Evolutionary conservation across 805 yeast genomes (phyloP).

Genomic region (Metschnikowia amazonensis): DNA sequence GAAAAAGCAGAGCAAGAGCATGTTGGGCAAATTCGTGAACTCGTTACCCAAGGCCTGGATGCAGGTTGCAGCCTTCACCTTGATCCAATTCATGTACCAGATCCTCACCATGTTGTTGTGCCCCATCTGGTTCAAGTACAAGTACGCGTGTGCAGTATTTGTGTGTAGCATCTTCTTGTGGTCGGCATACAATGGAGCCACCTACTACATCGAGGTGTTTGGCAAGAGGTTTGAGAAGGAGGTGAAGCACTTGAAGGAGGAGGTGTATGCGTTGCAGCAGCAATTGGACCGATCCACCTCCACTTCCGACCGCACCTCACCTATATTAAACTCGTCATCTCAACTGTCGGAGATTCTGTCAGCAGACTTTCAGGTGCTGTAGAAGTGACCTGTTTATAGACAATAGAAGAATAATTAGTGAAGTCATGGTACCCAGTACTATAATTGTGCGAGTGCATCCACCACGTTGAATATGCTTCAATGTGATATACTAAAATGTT

Average conservation of each 20-base stretch:
- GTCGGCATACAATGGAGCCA: constrained; percentile 92
- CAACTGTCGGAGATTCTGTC: neutral
- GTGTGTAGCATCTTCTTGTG: constrained; percentile 67
- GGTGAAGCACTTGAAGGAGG: constrained; percentile 64
- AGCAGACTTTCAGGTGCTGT: neutral
- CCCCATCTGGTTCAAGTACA: constrained; percentile 80
- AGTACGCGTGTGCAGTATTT: constrained; percentile 62
- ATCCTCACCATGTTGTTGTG: constrained; percentile 81
- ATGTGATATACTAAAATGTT: no score
- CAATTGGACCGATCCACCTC: constrained; percentile 9
- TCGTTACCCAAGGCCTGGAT: constrained; percentile 73
- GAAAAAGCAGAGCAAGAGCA: constrained; percentile 59
- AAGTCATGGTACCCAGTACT: no score
- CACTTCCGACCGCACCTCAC: neutral
- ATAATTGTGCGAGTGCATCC: no score
- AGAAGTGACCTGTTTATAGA: neutral
- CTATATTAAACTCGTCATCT: neutral
- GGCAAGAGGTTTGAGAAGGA: constrained; percentile 89
- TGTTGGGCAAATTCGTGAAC: constrained; percentile 74
- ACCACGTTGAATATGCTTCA: no score
- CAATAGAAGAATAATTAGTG: neutral
- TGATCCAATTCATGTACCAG: constrained; percentile 85
- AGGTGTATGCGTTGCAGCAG: constrained; percentile 60
- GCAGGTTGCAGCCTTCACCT: constrained; percentile 83
- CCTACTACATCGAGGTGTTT: constrained; percentile 86